phyloP scores from a whole-genome alignment of 2,329 filamentous ascomycete species.

The Colletotrichum lini region DNA sequence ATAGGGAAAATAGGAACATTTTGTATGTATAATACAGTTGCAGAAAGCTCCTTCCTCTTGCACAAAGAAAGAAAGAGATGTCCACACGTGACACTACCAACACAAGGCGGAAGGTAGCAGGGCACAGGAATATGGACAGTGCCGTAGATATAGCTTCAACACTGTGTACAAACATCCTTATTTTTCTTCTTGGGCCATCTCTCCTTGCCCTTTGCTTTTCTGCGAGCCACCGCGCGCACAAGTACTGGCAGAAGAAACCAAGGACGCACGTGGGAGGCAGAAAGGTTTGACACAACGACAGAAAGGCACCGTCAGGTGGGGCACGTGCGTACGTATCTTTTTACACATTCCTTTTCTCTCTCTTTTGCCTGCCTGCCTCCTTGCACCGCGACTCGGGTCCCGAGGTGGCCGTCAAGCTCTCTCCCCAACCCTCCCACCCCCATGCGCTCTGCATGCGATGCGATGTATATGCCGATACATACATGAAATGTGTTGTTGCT shows the following conservation, averaged over 20 bases:
- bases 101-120: background rate
- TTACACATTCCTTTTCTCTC: too few species aligned
- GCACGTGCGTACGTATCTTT: too few species aligned
- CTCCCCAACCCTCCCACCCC: background rate
- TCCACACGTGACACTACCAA: too few species aligned
- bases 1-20: slow-evolving; percentile 35
- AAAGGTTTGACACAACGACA: background rate
- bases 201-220: slow-evolving; percentile 26
- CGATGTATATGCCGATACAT: background rate
- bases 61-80: too few species aligned
- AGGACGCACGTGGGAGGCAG: slow-evolving; percentile 22
- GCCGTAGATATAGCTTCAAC: background rate
- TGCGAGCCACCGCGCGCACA: slow-evolving; percentile 12
- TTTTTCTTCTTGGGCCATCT: background rate
- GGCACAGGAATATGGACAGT: background rate
- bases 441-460: slow-evolving; percentile 5
- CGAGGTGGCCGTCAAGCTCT: background rate
- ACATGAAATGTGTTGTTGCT: slow-evolving; percentile 2
- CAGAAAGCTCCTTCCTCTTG: too few species aligned
- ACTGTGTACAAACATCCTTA: too few species aligned
- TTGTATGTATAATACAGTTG: background rate
- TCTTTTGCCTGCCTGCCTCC: background rate
- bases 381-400: background rate
- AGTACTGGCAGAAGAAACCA: background rate
- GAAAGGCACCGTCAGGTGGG: too few species aligned